Conservation (phyloP, 2,329 filamentous ascomycete species). For the Penicillium polonicum region DNA sequence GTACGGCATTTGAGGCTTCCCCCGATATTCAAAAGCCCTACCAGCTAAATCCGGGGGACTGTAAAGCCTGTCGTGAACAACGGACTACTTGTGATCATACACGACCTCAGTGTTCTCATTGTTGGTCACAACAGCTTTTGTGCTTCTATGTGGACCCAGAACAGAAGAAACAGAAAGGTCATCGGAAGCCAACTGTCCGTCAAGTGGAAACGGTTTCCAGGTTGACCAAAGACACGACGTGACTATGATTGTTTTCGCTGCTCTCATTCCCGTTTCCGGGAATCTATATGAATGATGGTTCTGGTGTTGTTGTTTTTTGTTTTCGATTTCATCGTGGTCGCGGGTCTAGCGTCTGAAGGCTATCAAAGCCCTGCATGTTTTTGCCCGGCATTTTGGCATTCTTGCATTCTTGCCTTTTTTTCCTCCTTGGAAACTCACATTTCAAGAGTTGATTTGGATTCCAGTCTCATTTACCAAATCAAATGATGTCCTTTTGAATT, state of each 20-base stretch:
- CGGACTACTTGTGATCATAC: conserved; percentile 30
- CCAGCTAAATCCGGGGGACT: conserved; percentile 10
- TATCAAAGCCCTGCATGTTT: background rate
- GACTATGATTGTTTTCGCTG: background rate
- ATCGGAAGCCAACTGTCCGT: conserved; percentile 11
- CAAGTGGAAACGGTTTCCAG: conserved; percentile 2
- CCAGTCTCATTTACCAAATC: background rate
- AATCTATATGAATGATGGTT: too few relatives aligned
- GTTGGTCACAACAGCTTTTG: conserved; percentile 32
- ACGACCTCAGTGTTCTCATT: conserved; percentile 33
- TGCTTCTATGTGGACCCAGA: conserved; percentile 36
- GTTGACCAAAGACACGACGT: background rate
- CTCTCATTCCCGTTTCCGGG: too few relatives aligned
- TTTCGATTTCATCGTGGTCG: background rate
- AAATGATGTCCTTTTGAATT: background rate
- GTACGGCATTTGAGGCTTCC: conserved; percentile 8
- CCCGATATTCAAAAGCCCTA: conserved; percentile 12
- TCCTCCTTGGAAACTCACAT: background rate
- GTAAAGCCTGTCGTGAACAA: conserved; percentile 33
- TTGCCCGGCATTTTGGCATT: background rate
- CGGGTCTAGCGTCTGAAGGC: background rate
- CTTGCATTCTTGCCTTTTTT: background rate
- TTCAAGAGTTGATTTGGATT: background rate
- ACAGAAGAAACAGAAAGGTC: conserved; percentile 16
- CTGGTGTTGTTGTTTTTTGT: background rate